Percentiles rank a stretch among this genome's conserved stretches.
phyloP scores from a whole-genome alignment of 805 yeast genomes.

The Hanseniaspora thailandica region DNA sequence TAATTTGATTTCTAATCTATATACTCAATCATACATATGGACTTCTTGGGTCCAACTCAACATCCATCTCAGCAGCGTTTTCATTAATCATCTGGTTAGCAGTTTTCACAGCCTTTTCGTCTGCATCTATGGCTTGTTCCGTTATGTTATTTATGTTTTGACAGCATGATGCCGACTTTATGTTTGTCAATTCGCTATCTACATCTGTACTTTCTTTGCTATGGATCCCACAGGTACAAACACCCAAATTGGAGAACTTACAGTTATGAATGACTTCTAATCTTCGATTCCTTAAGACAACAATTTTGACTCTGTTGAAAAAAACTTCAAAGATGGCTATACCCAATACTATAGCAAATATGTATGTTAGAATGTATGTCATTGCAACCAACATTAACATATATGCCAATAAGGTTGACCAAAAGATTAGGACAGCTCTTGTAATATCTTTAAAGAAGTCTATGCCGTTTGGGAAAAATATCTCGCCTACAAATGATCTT shows the following conservation, averaged over 20 bases:
- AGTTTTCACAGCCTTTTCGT: not conserved
- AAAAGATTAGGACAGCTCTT: slow-evolving; percentile 44
- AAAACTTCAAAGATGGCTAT: slow-evolving; percentile 58
- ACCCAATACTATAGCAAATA: slow-evolving; percentile 64
- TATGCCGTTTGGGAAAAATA: slow-evolving; percentile 19
- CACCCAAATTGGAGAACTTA: slow-evolving; percentile 23
- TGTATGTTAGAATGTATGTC: slow-evolving; percentile 55
- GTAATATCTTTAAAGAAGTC: slow-evolving; percentile 36
- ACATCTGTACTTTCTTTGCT: not conserved
- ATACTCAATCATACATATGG: slow-evolving; percentile 3
- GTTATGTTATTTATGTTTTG: not conserved
- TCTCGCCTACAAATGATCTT: slow-evolving; percentile 18
- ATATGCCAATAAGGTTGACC: slow-evolving; percentile 56
- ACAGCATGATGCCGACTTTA: slow-evolving; percentile 1
- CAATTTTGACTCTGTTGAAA: slow-evolving; percentile 42
- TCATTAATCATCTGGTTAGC: slow-evolving; percentile 4
- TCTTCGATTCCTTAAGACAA: slow-evolving; percentile 27
- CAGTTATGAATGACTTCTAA: slow-evolving; percentile 23
- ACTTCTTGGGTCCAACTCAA: slow-evolving; percentile 7
- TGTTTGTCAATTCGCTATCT: not conserved
- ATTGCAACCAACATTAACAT: slow-evolving; percentile 70
- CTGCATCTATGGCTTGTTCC: not conserved
- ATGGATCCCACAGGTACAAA: slow-evolving; percentile 24
- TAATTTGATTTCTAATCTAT: too few relatives aligned
- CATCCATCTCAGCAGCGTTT: slow-evolving; percentile 14